phyloP scores from a whole-genome alignment of 2,329 filamentous ascomycete genomes.

The Knoxdaviesia proteae region DNA sequence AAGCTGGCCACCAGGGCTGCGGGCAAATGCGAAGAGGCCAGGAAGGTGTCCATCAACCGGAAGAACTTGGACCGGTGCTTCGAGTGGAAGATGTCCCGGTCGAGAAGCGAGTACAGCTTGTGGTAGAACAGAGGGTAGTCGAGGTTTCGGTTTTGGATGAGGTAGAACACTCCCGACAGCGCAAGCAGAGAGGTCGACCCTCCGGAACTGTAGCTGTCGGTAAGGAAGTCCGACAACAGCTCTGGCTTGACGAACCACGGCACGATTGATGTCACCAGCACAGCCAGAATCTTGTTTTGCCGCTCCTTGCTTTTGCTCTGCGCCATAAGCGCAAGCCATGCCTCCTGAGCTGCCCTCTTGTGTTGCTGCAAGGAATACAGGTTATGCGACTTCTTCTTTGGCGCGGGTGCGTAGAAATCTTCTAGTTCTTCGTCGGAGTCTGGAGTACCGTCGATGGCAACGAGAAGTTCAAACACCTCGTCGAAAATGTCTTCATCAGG shows the following conservation, averaged over 20 bases:
- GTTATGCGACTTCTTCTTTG: slow-evolving; percentile 45
- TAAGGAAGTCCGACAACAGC: slow-evolving; percentile 85
- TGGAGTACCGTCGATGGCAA: slow-evolving; percentile 50
- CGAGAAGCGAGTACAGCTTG: slow-evolving; percentile 83
- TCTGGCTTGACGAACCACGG: slow-evolving; percentile 83
- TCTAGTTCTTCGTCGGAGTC: slow-evolving; percentile 43
- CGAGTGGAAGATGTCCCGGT: slow-evolving; percentile 71
- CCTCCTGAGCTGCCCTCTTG: slow-evolving; percentile 64
- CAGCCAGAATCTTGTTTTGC: slow-evolving; percentile 56
- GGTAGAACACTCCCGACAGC: slow-evolving; percentile 79
- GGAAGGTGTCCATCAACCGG: slow-evolving; percentile 74
- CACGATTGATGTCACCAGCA: slow-evolving; percentile 58
- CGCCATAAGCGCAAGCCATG: slow-evolving; percentile 64
- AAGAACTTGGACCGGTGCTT: slow-evolving; percentile 90
- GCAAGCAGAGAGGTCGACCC: slow-evolving; percentile 76
- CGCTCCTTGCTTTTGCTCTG: slow-evolving; percentile 48
- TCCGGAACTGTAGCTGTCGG: slow-evolving; percentile 75
- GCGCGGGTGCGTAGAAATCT: slow-evolving; percentile 44
- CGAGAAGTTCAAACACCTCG: slow-evolving; percentile 39
- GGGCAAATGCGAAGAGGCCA: slow-evolving; percentile 79
- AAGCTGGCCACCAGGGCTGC: slow-evolving; percentile 84
- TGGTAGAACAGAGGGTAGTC: slow-evolving; percentile 89
- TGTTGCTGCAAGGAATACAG: slow-evolving; percentile 47
- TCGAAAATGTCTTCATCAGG: slow-evolving; percentile 23
- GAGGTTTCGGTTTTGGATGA: slow-evolving; percentile 82